Evolutionary conservation across 495 filamentous ascomycete species (phyloP).

Genomic region (Massariosphaeria phaeospora): DNA sequence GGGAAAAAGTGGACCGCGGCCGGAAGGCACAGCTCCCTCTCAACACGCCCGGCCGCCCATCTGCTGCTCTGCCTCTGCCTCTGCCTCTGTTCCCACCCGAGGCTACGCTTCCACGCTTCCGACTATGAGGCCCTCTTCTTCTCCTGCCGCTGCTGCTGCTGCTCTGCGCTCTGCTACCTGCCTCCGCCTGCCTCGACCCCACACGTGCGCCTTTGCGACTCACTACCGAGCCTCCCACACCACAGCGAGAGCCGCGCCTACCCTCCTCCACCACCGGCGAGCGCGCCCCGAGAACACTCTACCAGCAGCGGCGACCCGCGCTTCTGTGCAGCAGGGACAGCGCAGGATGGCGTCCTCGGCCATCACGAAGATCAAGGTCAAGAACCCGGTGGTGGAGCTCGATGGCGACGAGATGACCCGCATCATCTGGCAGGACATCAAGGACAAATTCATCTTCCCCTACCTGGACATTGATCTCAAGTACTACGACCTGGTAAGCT

Average conservation of each 20-base stretch:
- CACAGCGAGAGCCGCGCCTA: not conserved
- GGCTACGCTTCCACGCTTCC: not conserved
- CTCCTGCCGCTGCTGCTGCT: not conserved
- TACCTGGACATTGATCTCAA: constrained; percentile 95
- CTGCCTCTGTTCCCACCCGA: no score
- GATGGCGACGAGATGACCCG: constrained; percentile 99
- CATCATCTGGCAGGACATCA: constrained; percentile 98
- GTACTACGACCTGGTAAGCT: constrained; percentile 83
- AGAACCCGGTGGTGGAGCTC: constrained; percentile 90
- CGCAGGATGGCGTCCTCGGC: constrained; percentile 31
- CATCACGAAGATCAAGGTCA: constrained; percentile 81
- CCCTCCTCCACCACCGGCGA: not conserved
- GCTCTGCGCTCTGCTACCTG: constrained; percentile 1
- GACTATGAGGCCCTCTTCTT: constrained; percentile 23
- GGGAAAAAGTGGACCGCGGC: no score
- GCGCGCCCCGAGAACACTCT: not conserved
- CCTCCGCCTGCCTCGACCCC: not conserved
- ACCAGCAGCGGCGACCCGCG: not conserved
- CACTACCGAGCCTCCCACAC: constrained; percentile 2
- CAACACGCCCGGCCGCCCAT: no score
- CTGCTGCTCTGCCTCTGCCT: no score
- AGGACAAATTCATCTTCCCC: constrained; percentile 94
- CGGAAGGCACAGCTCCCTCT: no score
- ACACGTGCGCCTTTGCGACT: constrained; percentile 21
- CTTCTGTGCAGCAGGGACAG: not conserved